Base-by-base conservation (phyloP, 108 stramenopile species). In the Cyclotella atomus region DNA sequence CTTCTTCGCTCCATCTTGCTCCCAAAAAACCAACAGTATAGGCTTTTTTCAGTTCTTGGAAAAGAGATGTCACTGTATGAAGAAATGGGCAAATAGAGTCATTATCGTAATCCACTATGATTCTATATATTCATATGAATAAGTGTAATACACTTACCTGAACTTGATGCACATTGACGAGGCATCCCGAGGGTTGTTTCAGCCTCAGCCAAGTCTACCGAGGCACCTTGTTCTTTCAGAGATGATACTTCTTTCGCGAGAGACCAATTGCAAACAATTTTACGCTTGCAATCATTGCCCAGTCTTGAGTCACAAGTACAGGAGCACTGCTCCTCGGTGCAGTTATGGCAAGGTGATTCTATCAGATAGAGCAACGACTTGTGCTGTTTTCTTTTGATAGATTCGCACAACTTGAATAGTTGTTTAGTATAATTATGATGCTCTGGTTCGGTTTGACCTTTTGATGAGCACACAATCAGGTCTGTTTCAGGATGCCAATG, bases 1-100 rank as follows among this genome's bases (percentile, higher is more conserved):
- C 30, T 28, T 49, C 27, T 5, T 68, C 66, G 23, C 75, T 76
- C 75, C 75, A 76, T 27, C 54, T 69, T 21, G 49, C 52, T 14
- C 36, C 21, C 4, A 25, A 38, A 68, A 47, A 29, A 3, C 65
- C 67, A 19, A 67, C 38, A 21, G 21, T 44, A 28, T 63, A 49
- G 19, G 75, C 67, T 20, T 25, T 15, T 15, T 50, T 49, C 24
- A 69, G 59, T 15, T 45, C 59, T 1, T 63, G 17, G 57, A 59
- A 68, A 2, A 76, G 49, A 1, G 27, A 20, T 9, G 46, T 28
- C 9, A 76, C 75, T 76, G n/a, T n/a, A n/a, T n/a, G n/a, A 35
- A 30, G 21, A 33, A 9, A 38, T 7, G 15, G 35, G 8, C 16
- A 46, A 54, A 38, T 21, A 21, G 28, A 29, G 16, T 25, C 6